Conservation (phyloP, 1,139 yeast genomes). For the Candida smagusa region DNA sequence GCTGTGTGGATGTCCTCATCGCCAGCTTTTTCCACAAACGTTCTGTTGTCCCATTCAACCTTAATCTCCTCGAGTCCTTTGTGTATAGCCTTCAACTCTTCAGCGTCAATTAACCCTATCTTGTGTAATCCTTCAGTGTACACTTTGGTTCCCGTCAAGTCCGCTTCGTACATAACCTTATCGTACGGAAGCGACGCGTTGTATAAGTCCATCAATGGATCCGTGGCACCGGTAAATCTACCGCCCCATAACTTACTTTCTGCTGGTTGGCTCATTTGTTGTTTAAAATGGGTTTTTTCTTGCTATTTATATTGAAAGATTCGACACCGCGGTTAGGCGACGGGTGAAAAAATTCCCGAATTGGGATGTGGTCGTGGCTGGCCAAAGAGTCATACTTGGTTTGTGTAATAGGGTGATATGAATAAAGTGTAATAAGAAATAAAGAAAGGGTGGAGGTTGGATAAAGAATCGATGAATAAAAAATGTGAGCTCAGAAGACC, state of each 20-base stretch:
- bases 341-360: no score
- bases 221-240: conserved; percentile 94
- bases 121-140: conserved; percentile 85
- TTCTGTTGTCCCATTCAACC: conserved; percentile 75
- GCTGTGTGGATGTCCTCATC: conserved; percentile 99
- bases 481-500: no score
- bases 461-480: no score
- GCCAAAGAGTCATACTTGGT: no score
- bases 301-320: conserved; percentile 13
- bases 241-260: conserved; percentile 94
- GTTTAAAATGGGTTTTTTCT: neutral
- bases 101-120: conserved; percentile 65
- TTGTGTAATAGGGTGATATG: no score
- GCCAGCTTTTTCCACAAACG: conserved; percentile 80
- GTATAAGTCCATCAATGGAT: conserved; percentile 94
- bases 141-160: conserved; percentile 88
- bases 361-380: no score
- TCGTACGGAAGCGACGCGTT: conserved; percentile 97
- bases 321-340: conserved; percentile 34
- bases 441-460: no score
- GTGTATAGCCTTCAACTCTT: conserved; percentile 78
- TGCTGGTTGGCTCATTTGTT: conserved; percentile 35
- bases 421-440: no score
- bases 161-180: conserved; percentile 90
- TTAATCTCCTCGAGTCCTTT: conserved; percentile 69